Evolutionary conservation across 768 basidiomycete genomes (phyloP).

Genomic region (Mycena maculata): DNA sequence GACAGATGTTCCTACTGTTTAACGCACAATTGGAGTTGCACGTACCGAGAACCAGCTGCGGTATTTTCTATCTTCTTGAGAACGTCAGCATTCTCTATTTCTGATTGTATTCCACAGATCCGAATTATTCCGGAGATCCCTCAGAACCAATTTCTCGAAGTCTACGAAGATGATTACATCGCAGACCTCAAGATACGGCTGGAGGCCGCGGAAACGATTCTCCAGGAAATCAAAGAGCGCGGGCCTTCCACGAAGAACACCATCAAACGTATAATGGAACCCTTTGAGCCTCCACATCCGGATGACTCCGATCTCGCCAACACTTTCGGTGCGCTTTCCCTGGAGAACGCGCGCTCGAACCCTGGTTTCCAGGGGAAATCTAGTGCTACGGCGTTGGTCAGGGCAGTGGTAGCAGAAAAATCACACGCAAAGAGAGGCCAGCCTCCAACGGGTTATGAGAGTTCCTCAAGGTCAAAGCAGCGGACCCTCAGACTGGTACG

Average conservation of each 20-base stretch:
- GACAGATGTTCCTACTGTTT: not conserved
- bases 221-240: not conserved
- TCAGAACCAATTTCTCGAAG: too few species aligned
- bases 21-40: not conserved
- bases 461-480: not conserved
- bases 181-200: not conserved
- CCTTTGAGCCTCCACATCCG: not conserved
- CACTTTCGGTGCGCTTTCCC: conserved; percentile 1
- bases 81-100: too few species aligned
- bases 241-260: not conserved
- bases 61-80: not conserved
- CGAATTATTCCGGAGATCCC: not conserved
- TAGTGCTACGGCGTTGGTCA: conserved; percentile 4
- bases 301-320: conserved; percentile 8
- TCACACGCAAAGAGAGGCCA: too few species aligned
- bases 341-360: not conserved
- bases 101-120: too few species aligned
- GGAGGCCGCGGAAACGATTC: not conserved
- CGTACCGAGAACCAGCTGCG: conserved; percentile 1
- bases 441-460: not conserved
- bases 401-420: not conserved
- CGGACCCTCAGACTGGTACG: conserved; percentile 5
- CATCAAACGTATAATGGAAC: not conserved
- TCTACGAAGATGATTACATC: not conserved
- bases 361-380: conserved; percentile 21